Evolutionary conservation across 2,329 filamentous ascomycete genomes (phyloP), one percentile per base, ranked within the genome.

Genomic region (Arthrobotrys conoides): DNA sequence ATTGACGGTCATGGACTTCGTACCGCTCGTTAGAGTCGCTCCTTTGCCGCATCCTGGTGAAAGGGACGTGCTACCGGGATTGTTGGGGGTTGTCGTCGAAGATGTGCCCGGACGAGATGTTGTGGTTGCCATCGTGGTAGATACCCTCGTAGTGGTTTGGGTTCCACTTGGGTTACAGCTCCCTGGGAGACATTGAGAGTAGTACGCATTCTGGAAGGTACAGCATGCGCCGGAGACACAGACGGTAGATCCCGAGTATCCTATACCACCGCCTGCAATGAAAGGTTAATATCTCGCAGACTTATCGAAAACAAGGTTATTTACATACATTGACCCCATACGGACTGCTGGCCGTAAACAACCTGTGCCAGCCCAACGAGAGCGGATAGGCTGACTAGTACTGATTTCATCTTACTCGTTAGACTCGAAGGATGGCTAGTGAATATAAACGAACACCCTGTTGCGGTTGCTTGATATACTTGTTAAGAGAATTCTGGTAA

Each of bases 181-280:
- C 41, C 33, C 79, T 63, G 71, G 44, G 64, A 79, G 68, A 65
- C 82, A 83, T 79, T 82, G 82, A 12, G 78, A 80, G 41, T 82
- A 81, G 67, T 80, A 82, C 5, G 71, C 41, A 61, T 81, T 81
- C 38, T 36, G 30, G 27, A 69, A 65, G 12, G 49, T 66, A 70
- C 82, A 82, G 41, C 68, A 57, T 16, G 69, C 78, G 10, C 77
- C 77, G 18, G 79, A 66, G 20, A 72, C 80, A 68, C 81, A 82
- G 20, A 68, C 70, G 18, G 80, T 82, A 5, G 71, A 49, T 1
- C 81, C 80, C 71, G 69, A 65, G 51, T 72, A 79, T 57, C 81
- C 78, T 30, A 78, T 71, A 14, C 86, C 86, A 81, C 86, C 86
- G 81, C 86, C 82, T 83, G 36, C 55, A 53, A 63, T 24, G 3